Base-by-base conservation (phyloP, 2,329 filamentous ascomycete genomes). In the Alternaria infectoria region DNA sequence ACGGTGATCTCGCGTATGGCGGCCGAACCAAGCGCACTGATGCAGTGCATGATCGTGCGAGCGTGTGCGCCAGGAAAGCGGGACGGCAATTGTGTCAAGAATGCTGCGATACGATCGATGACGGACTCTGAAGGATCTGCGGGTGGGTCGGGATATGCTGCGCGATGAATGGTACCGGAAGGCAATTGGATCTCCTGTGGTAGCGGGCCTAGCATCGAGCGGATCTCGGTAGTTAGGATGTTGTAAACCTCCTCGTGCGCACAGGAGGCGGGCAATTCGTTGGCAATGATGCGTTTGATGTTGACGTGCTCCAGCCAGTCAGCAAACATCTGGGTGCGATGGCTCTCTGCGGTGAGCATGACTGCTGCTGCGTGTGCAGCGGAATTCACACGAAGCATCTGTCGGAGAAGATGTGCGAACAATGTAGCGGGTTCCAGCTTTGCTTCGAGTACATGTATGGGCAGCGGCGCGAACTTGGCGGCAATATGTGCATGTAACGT, bases 341-440 rank as follows among this genome's bases (percentile, higher is more conserved):
- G 96, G 49, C 93, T 91, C 17, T 93, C 90, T 73, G 95, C 93
- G 8, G 93, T 93, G 12, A 99, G 86, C 87, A 97, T 93, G 67
- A 96, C 96, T 21, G 94, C 95, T 2, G 95, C 93, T 2, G 96
- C 94, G 76, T 98, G 95, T 3, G 96, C 96, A 19, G 95, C 93
- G 62, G 96, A 87, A 75, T 99, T 99, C 64, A 97, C 96, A 61
- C 94, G 89, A 36, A 98, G 86, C 74, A 96, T 91, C 54, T 96
- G 91, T 75, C 95, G 92, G 17, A 99, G 83, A 1, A 99, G 86
- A 50, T 90, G 91, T 36, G 92, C 92, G 76, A 99, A 99, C 3
- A 97, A 87, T 3, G 93, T 91, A 1, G 95, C 96, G 0, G 96
- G 95, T 3, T 92, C 90, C 60, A 97, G 86, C 79, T 97, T 97